These are phyloP conservation scores for Gamarada debralockiae DNA, from an alignment of 495 filamentous ascomycete genomes.

Conservation along the genomic window DNA sequence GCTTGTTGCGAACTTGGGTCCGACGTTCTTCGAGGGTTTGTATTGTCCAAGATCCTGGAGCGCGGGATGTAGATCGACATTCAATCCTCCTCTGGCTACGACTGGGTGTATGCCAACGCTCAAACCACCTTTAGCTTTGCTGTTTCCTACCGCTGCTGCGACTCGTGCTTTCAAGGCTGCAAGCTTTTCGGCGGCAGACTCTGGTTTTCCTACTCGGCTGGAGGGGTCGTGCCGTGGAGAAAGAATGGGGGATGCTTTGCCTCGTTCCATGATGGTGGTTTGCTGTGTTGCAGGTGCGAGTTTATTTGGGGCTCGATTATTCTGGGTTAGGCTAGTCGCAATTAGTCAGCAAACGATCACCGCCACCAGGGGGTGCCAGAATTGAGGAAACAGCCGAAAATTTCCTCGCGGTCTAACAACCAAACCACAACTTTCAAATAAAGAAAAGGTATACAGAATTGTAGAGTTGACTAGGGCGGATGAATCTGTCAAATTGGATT, in stretches of 20 bases:
- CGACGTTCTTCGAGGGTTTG: conserved; percentile 53
- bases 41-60: conserved; percentile 69
- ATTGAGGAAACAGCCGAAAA: no score
- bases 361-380: no score
- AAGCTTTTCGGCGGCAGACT: conserved; percentile 54
- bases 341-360: no score
- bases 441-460: no score
- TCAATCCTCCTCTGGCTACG: conserved; percentile 60
- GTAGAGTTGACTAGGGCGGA: no score
- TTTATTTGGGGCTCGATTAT: background rate
- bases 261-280: conserved; percentile 20
- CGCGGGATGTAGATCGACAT: conserved; percentile 86
- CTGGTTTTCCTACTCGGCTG: conserved; percentile 47
- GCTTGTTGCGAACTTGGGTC: conserved; percentile 55
- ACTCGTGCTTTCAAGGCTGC: conserved; percentile 80
- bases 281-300: background rate
- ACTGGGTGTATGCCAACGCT: conserved; percentile 29
- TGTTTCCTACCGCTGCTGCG: conserved; percentile 52
- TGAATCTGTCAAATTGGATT: no score
- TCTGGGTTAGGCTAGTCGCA: no score
- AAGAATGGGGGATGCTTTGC: conserved; percentile 37
- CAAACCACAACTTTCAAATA: no score
- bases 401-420: no score
- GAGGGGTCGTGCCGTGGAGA: conserved; percentile 46
- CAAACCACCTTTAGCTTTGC: conserved; percentile 24